A percentile compares a stretch with the other conserved stretches of the same genome.
Evolutionary conservation across 2,329 filamentous ascomycete genomes (phyloP).

Genomic region (Calonectria pauciramosa): DNA sequence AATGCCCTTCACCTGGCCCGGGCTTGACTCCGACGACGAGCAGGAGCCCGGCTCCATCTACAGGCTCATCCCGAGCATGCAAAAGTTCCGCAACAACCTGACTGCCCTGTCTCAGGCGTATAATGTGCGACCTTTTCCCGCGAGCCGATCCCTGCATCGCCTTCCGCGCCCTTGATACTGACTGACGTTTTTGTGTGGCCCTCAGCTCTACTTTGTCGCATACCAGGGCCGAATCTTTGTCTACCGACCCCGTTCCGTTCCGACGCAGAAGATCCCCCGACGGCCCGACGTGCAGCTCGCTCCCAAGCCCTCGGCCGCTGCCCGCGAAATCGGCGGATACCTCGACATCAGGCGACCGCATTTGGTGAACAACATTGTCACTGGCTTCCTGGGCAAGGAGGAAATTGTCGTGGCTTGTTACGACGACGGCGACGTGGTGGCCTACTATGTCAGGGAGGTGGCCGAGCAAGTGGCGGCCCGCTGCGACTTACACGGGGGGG

Average conservation of each 20-base stretch:
- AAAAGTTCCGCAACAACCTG: conserved; percentile 66
- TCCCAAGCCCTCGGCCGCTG: conserved; percentile 57
- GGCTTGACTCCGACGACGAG: conserved; percentile 41
- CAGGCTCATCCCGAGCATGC: conserved; percentile 50
- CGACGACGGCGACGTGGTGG: conserved; percentile 82
- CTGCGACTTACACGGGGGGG: conserved; percentile 16
- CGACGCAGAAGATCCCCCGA: conserved; percentile 61
- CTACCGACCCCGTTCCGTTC: conserved; percentile 63
- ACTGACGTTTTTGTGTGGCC: conserved; percentile 20
- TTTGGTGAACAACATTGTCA: conserved; percentile 76
- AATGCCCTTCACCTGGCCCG: conserved; percentile 48
- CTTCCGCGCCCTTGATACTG: conserved; percentile 7
- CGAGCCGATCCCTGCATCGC: background rate
- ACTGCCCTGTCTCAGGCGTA: conserved; percentile 70
- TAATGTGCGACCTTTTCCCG: conserved; percentile 57
- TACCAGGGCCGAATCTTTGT: conserved; percentile 70
- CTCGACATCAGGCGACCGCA: conserved; percentile 69
- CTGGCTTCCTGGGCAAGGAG: conserved; percentile 76
- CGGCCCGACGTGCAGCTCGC: conserved; percentile 65
- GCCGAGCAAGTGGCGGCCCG: conserved; percentile 57
- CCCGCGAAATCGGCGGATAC: conserved; percentile 61
- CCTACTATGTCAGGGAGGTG: conserved; percentile 74
- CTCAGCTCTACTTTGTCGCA: conserved; percentile 72
- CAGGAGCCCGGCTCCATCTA: conserved; percentile 42
- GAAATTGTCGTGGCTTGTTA: conserved; percentile 78